phyloP scores from a whole-genome alignment of 495 filamentous ascomycete genomes.

The Patellaria atrata region DNA sequence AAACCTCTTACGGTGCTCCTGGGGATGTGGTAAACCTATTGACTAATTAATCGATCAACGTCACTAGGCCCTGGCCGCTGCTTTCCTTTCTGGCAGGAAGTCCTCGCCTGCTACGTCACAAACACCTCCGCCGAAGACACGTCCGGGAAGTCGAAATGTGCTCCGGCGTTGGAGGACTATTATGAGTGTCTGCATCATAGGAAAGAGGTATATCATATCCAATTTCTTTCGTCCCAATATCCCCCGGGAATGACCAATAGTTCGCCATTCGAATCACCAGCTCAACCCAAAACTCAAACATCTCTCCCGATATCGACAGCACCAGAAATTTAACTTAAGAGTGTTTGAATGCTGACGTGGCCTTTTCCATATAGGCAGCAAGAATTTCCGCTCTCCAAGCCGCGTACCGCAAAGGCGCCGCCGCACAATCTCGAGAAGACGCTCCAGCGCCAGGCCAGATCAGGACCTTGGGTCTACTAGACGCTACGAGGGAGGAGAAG shows the following conservation, averaged over 20 bases:
- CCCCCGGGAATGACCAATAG: no score
- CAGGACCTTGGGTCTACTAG: constrained; percentile 67
- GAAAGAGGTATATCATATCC: constrained; percentile 65
- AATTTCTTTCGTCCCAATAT: constrained; percentile 1
- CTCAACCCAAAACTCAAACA: no score
- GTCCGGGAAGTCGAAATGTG: constrained; percentile 77
- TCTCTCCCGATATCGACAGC: no score
- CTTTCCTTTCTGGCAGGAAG: constrained; percentile 90
- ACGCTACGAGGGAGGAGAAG: constrained; percentile 60
- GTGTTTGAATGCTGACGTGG: no score
- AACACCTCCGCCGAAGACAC: constrained; percentile 42
- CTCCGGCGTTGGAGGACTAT: constrained; percentile 85
- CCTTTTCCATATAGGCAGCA: constrained; percentile 44
- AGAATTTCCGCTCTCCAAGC: constrained; percentile 65
- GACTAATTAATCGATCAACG: no score
- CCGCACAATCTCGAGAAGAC: constrained; percentile 60
- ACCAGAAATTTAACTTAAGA: no score
- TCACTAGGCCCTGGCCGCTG: constrained; percentile 82
- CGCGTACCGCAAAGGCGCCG: constrained; percentile 74
- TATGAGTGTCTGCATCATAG: constrained; percentile 96
- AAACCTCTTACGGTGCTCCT: neutral
- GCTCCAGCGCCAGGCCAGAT: constrained; percentile 61
- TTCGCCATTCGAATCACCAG: no score
- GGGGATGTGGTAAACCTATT: neutral
- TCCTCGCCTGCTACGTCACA: constrained; percentile 35